phyloP scores from a whole-genome alignment of 176 grass and related monocot species.

The Musa beccarii region DNA sequence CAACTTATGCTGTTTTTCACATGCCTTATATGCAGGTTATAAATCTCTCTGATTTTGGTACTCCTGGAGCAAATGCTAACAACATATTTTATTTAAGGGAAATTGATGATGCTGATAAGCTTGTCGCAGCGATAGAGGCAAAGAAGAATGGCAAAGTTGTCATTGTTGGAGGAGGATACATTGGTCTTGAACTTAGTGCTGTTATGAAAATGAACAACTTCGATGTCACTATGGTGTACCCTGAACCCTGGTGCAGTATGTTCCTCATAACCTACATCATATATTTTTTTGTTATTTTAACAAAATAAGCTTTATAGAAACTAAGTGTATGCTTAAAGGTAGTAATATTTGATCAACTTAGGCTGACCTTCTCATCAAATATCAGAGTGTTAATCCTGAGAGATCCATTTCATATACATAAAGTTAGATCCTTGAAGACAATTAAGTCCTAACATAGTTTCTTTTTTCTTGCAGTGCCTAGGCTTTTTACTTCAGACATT shows the following conservation, averaged over 20 bases:
- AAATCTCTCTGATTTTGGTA: constrained; percentile 78
- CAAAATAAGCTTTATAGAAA: neutral
- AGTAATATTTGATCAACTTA: neutral
- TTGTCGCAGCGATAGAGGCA: constrained; percentile 69
- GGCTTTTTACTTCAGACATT: constrained; percentile 75
- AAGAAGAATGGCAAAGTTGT: constrained; percentile 90
- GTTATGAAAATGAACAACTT: constrained; percentile 63
- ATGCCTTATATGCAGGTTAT: constrained; percentile 43
- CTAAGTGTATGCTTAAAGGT: neutral
- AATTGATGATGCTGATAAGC: constrained; percentile 73
- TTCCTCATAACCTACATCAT: neutral
- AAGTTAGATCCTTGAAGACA: neutral
- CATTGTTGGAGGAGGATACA: constrained; percentile 89
- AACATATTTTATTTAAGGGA: constrained; percentile 89
- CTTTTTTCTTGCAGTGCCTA: constrained; percentile 62
- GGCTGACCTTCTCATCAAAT: neutral
- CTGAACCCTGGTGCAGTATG: constrained; percentile 98
- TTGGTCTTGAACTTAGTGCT: constrained; percentile 85
- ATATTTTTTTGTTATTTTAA: neutral
- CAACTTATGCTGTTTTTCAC: neutral
- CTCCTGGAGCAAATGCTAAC: constrained; percentile 71
- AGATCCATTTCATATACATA: too few relatives aligned
- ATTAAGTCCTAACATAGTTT: neutral
- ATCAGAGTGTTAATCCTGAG: neutral
- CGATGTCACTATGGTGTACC: constrained; percentile 95